phyloP scores from a whole-genome alignment of 306 rosid genomes.

The Abrus precatorius region DNA sequence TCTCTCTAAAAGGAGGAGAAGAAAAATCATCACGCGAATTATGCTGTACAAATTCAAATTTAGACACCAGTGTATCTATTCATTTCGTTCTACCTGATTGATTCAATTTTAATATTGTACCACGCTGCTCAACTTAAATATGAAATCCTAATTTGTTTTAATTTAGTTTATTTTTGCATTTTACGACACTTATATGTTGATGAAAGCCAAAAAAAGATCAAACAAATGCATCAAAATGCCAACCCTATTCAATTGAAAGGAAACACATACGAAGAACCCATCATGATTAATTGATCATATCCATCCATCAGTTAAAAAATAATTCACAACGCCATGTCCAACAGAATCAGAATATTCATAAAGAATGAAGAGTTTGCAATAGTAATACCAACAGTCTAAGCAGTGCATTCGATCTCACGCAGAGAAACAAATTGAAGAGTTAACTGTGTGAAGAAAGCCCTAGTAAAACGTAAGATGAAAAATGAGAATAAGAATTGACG shows the following conservation, averaged over 20 bases:
- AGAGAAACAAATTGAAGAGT: not conserved
- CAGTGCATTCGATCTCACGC: not conserved
- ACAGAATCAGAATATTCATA: not conserved
- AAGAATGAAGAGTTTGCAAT: not conserved
- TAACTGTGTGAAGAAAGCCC: not conserved
- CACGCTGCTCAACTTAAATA: not conserved
- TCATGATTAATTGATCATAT: not conserved
- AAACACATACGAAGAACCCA: not conserved
- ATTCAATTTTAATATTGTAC: not conserved
- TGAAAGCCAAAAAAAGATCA: not conserved
- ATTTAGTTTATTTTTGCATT: not conserved
- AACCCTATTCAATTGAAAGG: not conserved
- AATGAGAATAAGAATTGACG: not conserved
- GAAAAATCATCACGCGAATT: not conserved
- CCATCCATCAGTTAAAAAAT: not conserved
- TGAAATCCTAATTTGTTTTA: not conserved
- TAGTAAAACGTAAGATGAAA: not conserved
- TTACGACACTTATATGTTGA: not conserved
- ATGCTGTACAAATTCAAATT: constrained; percentile 3
- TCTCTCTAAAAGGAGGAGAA: not conserved
- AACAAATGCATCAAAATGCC: not conserved
- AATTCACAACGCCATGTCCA: not conserved
- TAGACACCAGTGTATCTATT: not conserved
- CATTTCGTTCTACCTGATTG: not conserved
- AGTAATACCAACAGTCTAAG: not conserved